Conservation (phyloP, 495 filamentous ascomycete species). For the Penicillium cataractarum region DNA sequence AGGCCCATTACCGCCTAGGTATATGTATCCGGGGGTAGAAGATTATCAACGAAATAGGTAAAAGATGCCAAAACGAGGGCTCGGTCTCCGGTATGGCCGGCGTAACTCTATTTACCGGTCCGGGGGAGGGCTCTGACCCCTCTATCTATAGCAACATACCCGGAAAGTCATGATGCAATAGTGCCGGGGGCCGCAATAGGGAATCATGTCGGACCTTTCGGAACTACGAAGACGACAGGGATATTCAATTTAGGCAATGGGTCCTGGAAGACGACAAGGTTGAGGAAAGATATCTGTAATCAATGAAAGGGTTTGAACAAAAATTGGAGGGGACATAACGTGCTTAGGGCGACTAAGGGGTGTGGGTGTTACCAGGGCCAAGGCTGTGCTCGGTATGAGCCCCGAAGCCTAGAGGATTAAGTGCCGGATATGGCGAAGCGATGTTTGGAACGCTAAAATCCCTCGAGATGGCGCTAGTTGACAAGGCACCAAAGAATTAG, state of each 20-base stretch:
- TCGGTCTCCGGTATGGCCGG: constrained; percentile 1
- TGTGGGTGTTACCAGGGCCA: not conserved
- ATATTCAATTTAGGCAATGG: constrained; percentile 9
- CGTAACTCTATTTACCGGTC: constrained; percentile 10
- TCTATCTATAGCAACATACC: constrained; percentile 1
- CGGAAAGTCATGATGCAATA: constrained; percentile 12
- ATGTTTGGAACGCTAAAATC: constrained; percentile 29
- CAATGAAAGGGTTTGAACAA: not conserved
- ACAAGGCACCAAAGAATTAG: constrained; percentile 1
- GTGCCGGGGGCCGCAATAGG: not conserved
- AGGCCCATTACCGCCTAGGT: not conserved
- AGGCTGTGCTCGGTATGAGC: constrained; percentile 14
- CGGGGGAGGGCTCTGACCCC: not conserved
- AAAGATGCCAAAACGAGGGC: not conserved
- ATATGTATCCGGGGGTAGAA: not conserved
- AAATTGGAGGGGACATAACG: constrained; percentile 1
- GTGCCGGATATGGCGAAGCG: constrained; percentile 12
- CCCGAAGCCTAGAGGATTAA: constrained; percentile 13
- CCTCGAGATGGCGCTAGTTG: constrained; percentile 21
- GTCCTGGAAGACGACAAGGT: constrained; percentile 4
- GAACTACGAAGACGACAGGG: not conserved
- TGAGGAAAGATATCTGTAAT: constrained; percentile 9
- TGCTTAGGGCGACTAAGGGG: not conserved
- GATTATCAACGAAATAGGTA: too few species aligned
- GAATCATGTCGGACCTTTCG: not conserved